Evolutionary conservation across 139 green algal genomes (phyloP).

Genomic region (Coelastrella sp.): DNA sequence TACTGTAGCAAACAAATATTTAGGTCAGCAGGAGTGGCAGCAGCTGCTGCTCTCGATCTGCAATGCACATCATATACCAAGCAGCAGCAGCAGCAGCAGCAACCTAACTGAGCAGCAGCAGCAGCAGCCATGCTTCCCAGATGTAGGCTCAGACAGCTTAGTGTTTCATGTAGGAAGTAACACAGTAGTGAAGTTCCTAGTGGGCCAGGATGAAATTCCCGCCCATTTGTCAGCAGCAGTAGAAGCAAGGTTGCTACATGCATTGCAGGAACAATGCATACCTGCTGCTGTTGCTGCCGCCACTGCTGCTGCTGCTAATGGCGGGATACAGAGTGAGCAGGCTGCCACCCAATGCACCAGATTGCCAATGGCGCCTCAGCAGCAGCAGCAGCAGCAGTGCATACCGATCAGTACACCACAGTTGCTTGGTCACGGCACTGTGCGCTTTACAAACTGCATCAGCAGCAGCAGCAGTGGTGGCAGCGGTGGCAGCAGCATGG

Average conservation of each 20-base stretch:
- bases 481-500: conserved; percentile 14
- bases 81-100: background rate
- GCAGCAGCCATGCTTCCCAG: background rate
- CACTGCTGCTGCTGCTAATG: background rate
- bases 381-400: conserved; percentile 9
- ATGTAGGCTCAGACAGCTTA: conserved; percentile 2
- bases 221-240: conserved; percentile 1
- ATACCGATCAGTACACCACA: background rate
- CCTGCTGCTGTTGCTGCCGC: background rate
- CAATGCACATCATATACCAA: background rate
- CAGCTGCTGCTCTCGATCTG: conserved; percentile 20
- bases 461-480: background rate
- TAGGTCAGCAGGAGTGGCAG: conserved; percentile 26
- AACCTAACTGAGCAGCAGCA: background rate
- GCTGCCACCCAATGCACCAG: too few species aligned
- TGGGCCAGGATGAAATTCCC: conserved; percentile 1
- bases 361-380: background rate
- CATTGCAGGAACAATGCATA: background rate
- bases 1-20: background rate
- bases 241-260: background rate
- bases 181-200: conserved; percentile 11
- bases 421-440: background rate
- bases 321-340: too few species aligned
- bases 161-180: background rate
- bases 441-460: background rate